Conservation (phyloP, 1,284 basidiomycete genomes). For the Microstroma glucosiphilum region DNA sequence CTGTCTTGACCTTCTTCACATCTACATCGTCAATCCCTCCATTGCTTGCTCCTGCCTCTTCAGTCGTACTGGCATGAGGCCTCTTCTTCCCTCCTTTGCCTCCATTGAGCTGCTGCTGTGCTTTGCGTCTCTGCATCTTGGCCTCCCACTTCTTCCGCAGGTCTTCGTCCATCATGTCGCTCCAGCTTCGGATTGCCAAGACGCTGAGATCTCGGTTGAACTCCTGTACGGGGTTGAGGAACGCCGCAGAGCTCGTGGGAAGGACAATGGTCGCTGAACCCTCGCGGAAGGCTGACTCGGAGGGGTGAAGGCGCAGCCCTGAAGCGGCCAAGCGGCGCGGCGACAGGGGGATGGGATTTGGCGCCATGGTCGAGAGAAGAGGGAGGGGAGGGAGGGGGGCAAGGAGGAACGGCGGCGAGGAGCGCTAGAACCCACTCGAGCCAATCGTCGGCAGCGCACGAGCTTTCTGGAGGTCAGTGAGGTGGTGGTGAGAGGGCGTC, state of each 20-base stretch:
- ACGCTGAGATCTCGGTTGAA: conserved; percentile 94
- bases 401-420: neutral
- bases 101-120: conserved; percentile 24
- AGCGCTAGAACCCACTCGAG: neutral
- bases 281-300: conserved; percentile 44
- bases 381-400: neutral
- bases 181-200: conserved; percentile 80
- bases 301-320: conserved; percentile 31
- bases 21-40: conserved; percentile 11
- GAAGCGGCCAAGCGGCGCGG: conserved; percentile 28
- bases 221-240: conserved; percentile 95
- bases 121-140: conserved; percentile 50
- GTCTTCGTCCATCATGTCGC: conserved; percentile 64
- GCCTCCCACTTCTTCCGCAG: conserved; percentile 63
- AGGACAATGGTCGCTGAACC: conserved; percentile 47
- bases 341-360: conserved; percentile 37
- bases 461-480: too few species aligned
- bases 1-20: conserved; percentile 10
- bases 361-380: conserved; percentile 31
- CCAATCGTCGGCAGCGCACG: too few species aligned
- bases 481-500: too few species aligned
- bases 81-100: conserved; percentile 17
- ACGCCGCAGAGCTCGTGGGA: conserved; percentile 54
- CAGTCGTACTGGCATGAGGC: neutral
- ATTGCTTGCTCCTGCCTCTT: conserved; percentile 1